Base-by-base conservation (phyloP, 1,139 yeast species). In the Cylindricascospora bacillispora region DNA sequence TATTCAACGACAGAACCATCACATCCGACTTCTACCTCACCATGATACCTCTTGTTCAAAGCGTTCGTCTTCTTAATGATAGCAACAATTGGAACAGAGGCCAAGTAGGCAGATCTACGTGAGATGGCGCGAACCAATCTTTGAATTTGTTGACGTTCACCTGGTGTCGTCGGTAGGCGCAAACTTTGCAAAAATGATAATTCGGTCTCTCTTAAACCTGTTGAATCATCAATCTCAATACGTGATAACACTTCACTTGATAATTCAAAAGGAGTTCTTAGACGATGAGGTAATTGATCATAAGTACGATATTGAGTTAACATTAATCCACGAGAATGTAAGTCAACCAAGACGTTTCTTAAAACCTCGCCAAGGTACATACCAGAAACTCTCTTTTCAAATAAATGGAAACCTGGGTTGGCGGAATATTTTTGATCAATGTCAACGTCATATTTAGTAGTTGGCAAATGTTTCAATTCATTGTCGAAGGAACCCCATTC, bases 401-500 rank as follows among this genome's bases (percentile, higher is more conserved):
- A 89, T 62, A 85, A 68, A 54, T 89, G 95, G 60, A 64, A 81
- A 7, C 92, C 93, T 21, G 71, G 73, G 55, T 86, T 86, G 7
- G 92, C 67, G n/a, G 95, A 79, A 28, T 54, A 52, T 43, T 65
- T 65, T 12, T 60, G 54, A 55, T 86, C 93, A 38, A 86, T 71
- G 19, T 60, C 63, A 30, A 58, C 54, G 56, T 86, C 98, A 52
- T 73, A 85, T 37, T 71, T 69, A 4, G 93, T 81, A 32, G 61
- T 65, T 34, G 95, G 95, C 42, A 85, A 63, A 28, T 72, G 62
- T 43, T 70, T 61, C 35, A 85, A 63, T 21, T 70, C 73, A 49
- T 86, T 85, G 57, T 89, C 97, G 52, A 85, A 86, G 29, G 95
- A 81, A 38, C 98, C 98, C 95, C 97, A 86, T 60, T 86, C 98